Evolutionary conservation across 2,329 filamentous ascomycete species (phyloP).

Genomic region (Apiospora hydei): DNA sequence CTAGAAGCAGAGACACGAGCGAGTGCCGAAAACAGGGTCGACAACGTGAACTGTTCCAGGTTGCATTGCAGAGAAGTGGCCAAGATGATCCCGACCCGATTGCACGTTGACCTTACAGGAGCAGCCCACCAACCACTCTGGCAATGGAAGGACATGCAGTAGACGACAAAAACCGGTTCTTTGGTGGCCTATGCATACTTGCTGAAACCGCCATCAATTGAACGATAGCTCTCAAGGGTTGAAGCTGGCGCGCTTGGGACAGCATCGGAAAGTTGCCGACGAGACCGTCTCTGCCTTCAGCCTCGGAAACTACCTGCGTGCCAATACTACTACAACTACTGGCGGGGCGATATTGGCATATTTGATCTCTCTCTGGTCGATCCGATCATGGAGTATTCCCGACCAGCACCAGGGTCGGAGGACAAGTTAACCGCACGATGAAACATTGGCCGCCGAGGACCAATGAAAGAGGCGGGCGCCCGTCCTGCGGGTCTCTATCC

Average conservation of each 20-base stretch:
- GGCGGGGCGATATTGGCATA: conserved; percentile 15
- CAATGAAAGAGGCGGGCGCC: neutral
- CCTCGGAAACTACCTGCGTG: conserved; percentile 8
- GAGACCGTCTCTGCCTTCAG: neutral
- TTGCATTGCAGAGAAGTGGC: conserved; percentile 18
- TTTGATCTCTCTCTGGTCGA: conserved; percentile 17
- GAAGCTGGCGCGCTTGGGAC: neutral
- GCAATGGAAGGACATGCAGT: neutral
- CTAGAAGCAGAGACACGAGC: conserved; percentile 8
- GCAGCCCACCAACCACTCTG: neutral
- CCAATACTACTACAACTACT: neutral
- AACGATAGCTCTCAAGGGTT: neutral
- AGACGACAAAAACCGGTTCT: conserved; percentile 4
- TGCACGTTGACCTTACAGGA: neutral
- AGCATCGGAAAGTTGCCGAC: neutral
- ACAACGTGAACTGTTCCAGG: conserved; percentile 12
- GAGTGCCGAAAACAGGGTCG: conserved; percentile 10
- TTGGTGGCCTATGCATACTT: neutral
- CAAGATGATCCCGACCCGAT: conserved; percentile 21
- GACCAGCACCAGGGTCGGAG: conserved; percentile 16
- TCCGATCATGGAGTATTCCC: conserved; percentile 9
- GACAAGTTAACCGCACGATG: conserved; percentile 8
- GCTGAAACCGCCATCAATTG: conserved; percentile 10
- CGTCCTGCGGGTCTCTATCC: conserved; percentile 10
- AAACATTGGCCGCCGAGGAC: neutral